These are phyloP conservation scores for Caloboletus firmus DNA, from an alignment of 1,284 basidiomycete genomes.

Conservation along the genomic window DNA sequence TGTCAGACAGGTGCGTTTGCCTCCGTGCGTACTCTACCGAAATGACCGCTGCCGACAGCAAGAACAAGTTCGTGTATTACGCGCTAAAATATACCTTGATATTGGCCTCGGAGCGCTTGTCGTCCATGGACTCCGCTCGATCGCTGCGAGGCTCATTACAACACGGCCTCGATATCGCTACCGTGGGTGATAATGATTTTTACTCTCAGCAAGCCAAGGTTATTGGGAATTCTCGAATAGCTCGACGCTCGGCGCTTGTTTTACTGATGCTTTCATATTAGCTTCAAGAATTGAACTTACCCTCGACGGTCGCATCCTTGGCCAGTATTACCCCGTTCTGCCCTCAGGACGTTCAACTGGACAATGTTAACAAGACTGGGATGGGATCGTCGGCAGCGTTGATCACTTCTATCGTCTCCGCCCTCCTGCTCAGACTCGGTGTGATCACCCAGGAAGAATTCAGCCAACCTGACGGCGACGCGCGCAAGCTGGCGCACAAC, in stretches of 20 bases:
- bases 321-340: constrained; percentile 71
- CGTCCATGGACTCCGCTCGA: constrained; percentile 49
- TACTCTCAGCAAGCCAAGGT: constrained; percentile 92
- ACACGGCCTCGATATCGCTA: constrained; percentile 69
- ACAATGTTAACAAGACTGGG: constrained; percentile 94
- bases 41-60: constrained; percentile 26
- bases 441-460: constrained; percentile 59
- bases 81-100: constrained; percentile 78
- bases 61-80: constrained; percentile 92
- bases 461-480: constrained; percentile 42
- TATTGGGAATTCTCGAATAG: neutral
- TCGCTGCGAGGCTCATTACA: constrained; percentile 48
- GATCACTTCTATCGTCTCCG: constrained; percentile 91
- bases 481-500: constrained; percentile 78
- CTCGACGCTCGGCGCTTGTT: constrained; percentile 1
- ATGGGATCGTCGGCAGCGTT: constrained; percentile 96
- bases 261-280: constrained; percentile 33
- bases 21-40: neutral
- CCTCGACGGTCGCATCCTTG: constrained; percentile 62
- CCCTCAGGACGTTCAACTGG: constrained; percentile 66
- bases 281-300: constrained; percentile 62
- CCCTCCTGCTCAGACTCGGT: constrained; percentile 77
- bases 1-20: constrained; percentile 43
- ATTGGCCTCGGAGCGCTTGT: constrained; percentile 53
- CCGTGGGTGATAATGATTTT: constrained; percentile 96